Conservation (phyloP, 2,329 filamentous ascomycete genomes). For the Cladorrhinum sp. region DNA sequence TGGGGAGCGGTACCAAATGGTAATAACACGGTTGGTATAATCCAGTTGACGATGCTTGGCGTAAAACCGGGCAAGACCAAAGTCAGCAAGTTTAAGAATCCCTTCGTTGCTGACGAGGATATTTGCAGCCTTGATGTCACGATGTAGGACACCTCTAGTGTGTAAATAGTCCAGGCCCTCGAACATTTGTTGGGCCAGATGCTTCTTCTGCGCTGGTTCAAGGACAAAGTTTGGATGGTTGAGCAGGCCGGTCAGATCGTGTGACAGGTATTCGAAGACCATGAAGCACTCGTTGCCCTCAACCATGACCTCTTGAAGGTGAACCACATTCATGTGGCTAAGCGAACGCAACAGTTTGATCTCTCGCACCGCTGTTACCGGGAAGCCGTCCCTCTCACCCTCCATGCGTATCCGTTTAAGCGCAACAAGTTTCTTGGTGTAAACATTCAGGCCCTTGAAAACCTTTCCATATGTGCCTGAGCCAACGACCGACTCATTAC, state of each 20-base stretch:
- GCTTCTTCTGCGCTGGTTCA: constrained; percentile 82
- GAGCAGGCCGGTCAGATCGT: constrained; percentile 89
- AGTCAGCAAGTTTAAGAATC: constrained; percentile 89
- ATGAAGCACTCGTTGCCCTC: constrained; percentile 99
- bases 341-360: constrained; percentile 89
- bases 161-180: constrained; percentile 93
- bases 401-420: constrained; percentile 93
- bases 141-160: constrained; percentile 86
- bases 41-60: constrained; percentile 87
- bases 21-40: constrained; percentile 98
- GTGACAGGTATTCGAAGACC: constrained; percentile 97
- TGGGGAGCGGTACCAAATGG: constrained; percentile 94
- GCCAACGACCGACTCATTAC: constrained; percentile 95
- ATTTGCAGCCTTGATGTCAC: constrained; percentile 97
- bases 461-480: constrained; percentile 96
- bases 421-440: constrained; percentile 78
- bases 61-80: constrained; percentile 93
- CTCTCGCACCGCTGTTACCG: constrained; percentile 85
- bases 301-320: constrained; percentile 90
- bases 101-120: constrained; percentile 90
- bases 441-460: constrained; percentile 91
- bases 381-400: constrained; percentile 85
- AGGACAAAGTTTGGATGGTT: constrained; percentile 92
- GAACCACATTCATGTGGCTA: constrained; percentile 77
- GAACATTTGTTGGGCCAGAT: constrained; percentile 89